These are phyloP conservation scores for Eutrema yunnanense DNA, from an alignment of 345 rosid genomes.

Conservation along the genomic window DNA sequence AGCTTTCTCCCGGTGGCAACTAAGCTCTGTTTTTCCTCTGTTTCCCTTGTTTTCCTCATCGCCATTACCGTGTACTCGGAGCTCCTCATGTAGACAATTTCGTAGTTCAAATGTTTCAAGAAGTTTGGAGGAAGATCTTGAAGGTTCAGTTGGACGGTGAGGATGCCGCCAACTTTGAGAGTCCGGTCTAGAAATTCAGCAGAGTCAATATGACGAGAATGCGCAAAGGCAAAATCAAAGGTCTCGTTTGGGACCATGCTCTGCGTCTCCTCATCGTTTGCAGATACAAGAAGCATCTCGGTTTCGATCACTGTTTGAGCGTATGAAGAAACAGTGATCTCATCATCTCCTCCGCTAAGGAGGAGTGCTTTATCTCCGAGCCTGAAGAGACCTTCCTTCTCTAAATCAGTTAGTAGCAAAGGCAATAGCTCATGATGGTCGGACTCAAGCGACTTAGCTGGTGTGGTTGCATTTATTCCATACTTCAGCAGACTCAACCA, in stretches of 20 bases:
- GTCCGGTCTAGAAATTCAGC: slow-evolving; percentile 47
- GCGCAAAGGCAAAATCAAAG: slow-evolving; percentile 45
- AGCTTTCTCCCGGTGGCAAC: slow-evolving; percentile 29
- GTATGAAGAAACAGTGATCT: slow-evolving; percentile 21
- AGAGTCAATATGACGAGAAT: slow-evolving; percentile 23
- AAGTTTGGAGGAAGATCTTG: slow-evolving; percentile 26
- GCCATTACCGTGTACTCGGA: slow-evolving; percentile 38
- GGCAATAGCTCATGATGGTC: slow-evolving; percentile 25
- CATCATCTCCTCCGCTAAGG: slow-evolving; percentile 28
- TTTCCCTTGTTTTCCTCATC: slow-evolving; percentile 42
- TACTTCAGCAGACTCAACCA: slow-evolving; percentile 22
- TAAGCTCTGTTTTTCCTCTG: neutral
- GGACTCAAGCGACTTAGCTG: slow-evolving; percentile 11
- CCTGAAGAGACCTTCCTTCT: slow-evolving; percentile 51
- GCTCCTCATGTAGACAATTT: slow-evolving; percentile 42
- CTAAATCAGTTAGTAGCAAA: slow-evolving; percentile 43
- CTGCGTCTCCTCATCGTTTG: slow-evolving; percentile 37
- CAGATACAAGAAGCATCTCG: slow-evolving; percentile 36
- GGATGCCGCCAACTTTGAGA: slow-evolving; percentile 59
- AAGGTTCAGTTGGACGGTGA: slow-evolving; percentile 31
- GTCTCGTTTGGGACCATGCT: slow-evolving; percentile 32
- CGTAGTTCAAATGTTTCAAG: slow-evolving; percentile 43
- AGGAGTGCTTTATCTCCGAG: slow-evolving; percentile 41
- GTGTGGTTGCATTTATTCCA: neutral
- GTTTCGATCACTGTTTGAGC: slow-evolving; percentile 25